These are phyloP conservation scores for Psilocybe cyanescens DNA, from an alignment of 768 basidiomycete species.

Conservation along the genomic window DNA sequence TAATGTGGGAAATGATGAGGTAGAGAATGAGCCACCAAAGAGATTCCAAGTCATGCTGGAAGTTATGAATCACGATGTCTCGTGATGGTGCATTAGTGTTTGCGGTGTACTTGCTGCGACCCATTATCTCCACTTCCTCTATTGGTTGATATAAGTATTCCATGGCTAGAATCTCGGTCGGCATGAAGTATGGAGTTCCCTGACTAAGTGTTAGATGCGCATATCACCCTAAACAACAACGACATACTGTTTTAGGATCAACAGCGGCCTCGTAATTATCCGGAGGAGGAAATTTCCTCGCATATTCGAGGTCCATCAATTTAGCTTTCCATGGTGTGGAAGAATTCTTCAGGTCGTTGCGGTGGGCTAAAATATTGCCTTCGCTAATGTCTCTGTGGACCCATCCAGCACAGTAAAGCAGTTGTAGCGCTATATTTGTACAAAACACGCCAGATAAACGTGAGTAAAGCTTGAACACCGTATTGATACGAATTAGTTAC, in stretches of 20 bases:
- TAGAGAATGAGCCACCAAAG: no score
- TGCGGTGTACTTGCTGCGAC: no score
- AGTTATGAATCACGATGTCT: no score
- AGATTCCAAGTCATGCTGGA: no score
- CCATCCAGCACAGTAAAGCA: not conserved
- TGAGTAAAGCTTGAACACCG: no score
- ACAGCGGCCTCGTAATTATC: not conserved
- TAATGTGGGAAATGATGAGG: no score
- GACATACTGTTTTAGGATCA: not conserved
- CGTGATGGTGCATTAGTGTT: no score
- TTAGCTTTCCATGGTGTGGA: not conserved
- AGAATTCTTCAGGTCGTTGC: not conserved
- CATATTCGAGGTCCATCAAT: not conserved
- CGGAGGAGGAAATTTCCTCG: not conserved
- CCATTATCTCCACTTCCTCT: no score
- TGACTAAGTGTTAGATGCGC: not conserved
- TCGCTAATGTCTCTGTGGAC: not conserved
- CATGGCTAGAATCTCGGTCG: not conserved
- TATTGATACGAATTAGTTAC: conserved; percentile 10
- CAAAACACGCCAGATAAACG: no score
- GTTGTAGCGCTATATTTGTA: no score
- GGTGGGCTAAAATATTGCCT: not conserved
- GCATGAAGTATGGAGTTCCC: not conserved
- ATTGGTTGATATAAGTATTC: no score
- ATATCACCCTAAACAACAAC: not conserved